These are phyloP conservation scores for Umbilicus rupestris DNA, from an alignment of 164 flowering plant species.

Conservation along the genomic window DNA sequence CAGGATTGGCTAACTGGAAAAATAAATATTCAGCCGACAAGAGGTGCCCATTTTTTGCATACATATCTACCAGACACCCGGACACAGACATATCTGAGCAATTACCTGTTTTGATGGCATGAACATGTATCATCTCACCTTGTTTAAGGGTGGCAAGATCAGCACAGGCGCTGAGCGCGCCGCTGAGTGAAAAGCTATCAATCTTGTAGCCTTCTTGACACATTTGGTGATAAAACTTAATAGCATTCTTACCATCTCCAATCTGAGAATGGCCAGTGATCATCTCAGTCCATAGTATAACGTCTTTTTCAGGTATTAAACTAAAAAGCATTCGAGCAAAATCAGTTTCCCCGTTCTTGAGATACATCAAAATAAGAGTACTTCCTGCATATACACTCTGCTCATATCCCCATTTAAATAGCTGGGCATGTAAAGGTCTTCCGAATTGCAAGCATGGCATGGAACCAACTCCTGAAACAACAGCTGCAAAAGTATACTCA, in stretches of 20 bases:
- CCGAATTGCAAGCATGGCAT: slow-evolving; percentile 36
- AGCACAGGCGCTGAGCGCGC: slow-evolving; percentile 70
- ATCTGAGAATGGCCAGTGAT: slow-evolving; percentile 51
- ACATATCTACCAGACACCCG: slow-evolving; percentile 79
- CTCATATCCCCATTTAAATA: slow-evolving; percentile 38
- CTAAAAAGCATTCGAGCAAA: slow-evolving; percentile 40
- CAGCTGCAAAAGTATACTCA: slow-evolving; percentile 60
- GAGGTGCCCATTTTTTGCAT: slow-evolving; percentile 63
- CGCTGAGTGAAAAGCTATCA: slow-evolving; percentile 64
- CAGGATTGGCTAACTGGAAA: slow-evolving; percentile 34
- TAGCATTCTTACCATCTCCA: slow-evolving; percentile 45
- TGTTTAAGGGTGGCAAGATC: slow-evolving; percentile 57
- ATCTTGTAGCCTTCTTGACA: slow-evolving; percentile 33
- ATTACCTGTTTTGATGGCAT: slow-evolving; percentile 50
- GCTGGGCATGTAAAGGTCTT: slow-evolving; percentile 58
- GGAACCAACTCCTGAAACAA: slow-evolving; percentile 35
- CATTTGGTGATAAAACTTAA: slow-evolving; percentile 47
- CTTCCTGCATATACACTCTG: slow-evolving; percentile 51
- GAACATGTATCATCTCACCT: slow-evolving; percentile 71
- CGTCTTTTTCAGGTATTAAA: slow-evolving; percentile 44
- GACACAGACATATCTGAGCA: slow-evolving; percentile 41
- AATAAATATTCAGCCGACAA: slow-evolving; percentile 40
- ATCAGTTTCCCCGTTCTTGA: slow-evolving; percentile 37
- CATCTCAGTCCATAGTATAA: slow-evolving; percentile 85
- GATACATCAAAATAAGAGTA: slow-evolving; percentile 65